phyloP scores from a whole-genome alignment of 2,329 filamentous ascomycete genomes.

The Phymatotrichopsis omnivora region DNA sequence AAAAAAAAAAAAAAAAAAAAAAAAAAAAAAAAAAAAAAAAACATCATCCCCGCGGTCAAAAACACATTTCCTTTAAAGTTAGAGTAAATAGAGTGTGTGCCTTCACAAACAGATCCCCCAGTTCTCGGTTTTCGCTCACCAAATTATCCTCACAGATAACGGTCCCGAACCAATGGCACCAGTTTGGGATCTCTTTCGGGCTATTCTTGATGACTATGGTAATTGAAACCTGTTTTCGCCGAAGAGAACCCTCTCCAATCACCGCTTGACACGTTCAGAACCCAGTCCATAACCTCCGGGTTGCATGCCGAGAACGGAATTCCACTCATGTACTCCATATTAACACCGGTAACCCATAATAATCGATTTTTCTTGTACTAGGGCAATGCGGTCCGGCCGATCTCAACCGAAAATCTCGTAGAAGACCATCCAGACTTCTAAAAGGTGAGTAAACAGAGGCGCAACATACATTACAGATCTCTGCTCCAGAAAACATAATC shows the following conservation, averaged over 20 bases:
- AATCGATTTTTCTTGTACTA: conserved; percentile 4
- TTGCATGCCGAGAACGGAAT: not conserved
- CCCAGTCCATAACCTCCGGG: not conserved
- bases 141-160: conserved; percentile 13
- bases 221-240: conserved; percentile 21
- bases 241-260: conserved; percentile 26
- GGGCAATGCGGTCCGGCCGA: conserved; percentile 22
- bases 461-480: too few relatives aligned
- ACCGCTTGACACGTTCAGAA: conserved; percentile 27
- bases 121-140: not conserved
- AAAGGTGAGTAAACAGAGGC: too few relatives aligned
- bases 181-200: conserved; percentile 7
- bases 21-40: conserved; percentile 10
- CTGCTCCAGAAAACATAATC: conserved; percentile 7
- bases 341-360: conserved; percentile 24
- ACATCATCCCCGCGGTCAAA: conserved; percentile 20
- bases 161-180: conserved; percentile 19
- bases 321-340: conserved; percentile 9
- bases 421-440: too few relatives aligned
- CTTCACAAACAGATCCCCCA: not conserved
- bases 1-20: conserved; percentile 22
- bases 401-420: conserved; percentile 17
- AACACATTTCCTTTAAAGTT: not conserved
- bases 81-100: not conserved
- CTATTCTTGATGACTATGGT: conserved; percentile 10